These are phyloP conservation scores for Raphanus raphanistrum DNA, from an alignment of 345 rosid species.

Conservation along the genomic window DNA sequence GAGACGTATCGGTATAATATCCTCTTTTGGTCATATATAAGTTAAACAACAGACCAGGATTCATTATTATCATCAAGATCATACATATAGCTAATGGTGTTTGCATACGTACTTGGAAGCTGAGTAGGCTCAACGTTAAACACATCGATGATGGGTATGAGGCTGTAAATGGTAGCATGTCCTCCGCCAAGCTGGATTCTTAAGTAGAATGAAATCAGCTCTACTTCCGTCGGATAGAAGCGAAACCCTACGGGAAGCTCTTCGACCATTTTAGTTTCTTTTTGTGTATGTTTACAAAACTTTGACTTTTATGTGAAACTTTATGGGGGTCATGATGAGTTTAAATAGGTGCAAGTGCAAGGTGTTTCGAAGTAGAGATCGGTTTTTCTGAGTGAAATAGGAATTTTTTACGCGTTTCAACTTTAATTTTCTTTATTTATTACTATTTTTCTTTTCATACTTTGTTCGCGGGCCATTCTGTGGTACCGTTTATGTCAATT, in stretches of 20 bases:
- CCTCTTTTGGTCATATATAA: neutral
- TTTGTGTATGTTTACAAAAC: neutral
- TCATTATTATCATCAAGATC: neutral
- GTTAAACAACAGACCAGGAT: neutral
- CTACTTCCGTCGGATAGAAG: slow-evolving; percentile 65
- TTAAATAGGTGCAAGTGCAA: slow-evolving; percentile 12
- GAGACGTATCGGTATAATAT: neutral
- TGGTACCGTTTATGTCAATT: neutral
- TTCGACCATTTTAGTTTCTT: slow-evolving; percentile 32
- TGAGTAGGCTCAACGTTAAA: slow-evolving; percentile 31
- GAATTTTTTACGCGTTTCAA: slow-evolving; percentile 30
- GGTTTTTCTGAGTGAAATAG: slow-evolving; percentile 24
- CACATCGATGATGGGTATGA: slow-evolving; percentile 51
- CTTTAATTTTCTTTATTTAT: slow-evolving; percentile 13
- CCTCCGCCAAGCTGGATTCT: slow-evolving; percentile 38
- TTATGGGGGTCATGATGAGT: slow-evolving; percentile 1
- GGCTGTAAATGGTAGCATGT: slow-evolving; percentile 40
- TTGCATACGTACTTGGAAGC: slow-evolving; percentile 30
- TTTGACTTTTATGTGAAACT: neutral
- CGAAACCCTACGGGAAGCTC: slow-evolving; percentile 55
- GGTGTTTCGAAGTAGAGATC: neutral
- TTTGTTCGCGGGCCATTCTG: slow-evolving; percentile 23
- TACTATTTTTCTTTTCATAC: slow-evolving; percentile 23
- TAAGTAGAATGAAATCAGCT: slow-evolving; percentile 50
- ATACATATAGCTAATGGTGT: neutral